Conservation (phyloP, 495 filamentous ascomycete genomes). For the Beverwykella pulmonaria region DNA sequence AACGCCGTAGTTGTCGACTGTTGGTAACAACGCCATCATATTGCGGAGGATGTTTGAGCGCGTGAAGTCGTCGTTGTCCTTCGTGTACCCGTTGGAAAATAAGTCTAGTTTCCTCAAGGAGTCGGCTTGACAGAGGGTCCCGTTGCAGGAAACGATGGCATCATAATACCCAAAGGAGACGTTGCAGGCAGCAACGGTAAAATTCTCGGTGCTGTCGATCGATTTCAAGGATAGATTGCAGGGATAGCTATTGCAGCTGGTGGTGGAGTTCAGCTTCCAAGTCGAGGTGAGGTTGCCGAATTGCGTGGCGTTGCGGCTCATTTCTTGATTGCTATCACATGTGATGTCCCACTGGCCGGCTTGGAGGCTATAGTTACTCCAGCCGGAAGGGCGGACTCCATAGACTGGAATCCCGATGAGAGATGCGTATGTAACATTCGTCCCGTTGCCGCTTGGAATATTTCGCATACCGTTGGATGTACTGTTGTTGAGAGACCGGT, state of each 20-base stretch:
- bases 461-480: neutral
- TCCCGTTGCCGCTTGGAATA: neutral
- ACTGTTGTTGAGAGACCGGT: constrained; percentile 8
- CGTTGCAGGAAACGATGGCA: constrained; percentile 11
- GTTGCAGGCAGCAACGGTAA: constrained; percentile 7
- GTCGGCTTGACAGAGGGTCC: constrained; percentile 1
- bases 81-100: constrained; percentile 8
- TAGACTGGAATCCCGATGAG: constrained; percentile 24
- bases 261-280: constrained; percentile 15
- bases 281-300: constrained; percentile 14
- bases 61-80: constrained; percentile 10
- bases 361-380: constrained; percentile 10
- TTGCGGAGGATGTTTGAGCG: constrained; percentile 4
- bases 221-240: constrained; percentile 12
- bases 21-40: neutral
- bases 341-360: constrained; percentile 21
- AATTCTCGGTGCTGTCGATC: constrained; percentile 9
- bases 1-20: constrained; percentile 23
- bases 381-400: neutral
- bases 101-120: constrained; percentile 17
- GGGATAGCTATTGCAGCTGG: constrained; percentile 1
- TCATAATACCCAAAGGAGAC: constrained; percentile 8
- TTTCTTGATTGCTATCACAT: constrained; percentile 10
- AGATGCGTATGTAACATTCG: constrained; percentile 23
- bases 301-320: neutral